phyloP scores from a whole-genome alignment of 352 stramenopile genomes.

The Blastocystis sp. region DNA sequence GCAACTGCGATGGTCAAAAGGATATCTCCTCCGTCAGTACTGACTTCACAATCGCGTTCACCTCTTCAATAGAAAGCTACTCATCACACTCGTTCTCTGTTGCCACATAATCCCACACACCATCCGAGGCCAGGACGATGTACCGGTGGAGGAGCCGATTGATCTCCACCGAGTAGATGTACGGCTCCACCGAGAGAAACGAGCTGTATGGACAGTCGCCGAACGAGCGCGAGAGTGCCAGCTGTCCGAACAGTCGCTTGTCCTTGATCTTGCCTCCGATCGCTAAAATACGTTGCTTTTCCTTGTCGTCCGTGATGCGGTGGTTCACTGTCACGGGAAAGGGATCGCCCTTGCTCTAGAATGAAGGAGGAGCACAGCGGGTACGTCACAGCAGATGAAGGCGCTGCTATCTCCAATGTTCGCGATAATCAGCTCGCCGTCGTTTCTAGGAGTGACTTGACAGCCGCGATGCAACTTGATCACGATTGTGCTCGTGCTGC shows the following conservation, averaged over 20 bases:
- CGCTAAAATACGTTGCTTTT: constrained; percentile 45
- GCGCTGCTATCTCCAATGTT: constrained; percentile 58
- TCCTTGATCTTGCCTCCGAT: constrained; percentile 53
- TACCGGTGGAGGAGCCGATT: constrained; percentile 15
- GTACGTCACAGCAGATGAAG: constrained; percentile 49
- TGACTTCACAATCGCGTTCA: constrained; percentile 26
- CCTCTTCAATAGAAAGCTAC: constrained; percentile 48
- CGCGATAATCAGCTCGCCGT: constrained; percentile 39
- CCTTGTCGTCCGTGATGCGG: constrained; percentile 29
- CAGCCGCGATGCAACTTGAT: neutral
- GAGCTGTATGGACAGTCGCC: constrained; percentile 51
- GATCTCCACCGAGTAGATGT: constrained; percentile 31
- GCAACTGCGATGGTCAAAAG: neutral
- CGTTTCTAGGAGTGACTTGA: constrained; percentile 6
- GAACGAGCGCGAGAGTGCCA: constrained; percentile 46
- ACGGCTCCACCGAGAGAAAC: constrained; percentile 49
- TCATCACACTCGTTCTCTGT: neutral
- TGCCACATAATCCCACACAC: constrained; percentile 45
- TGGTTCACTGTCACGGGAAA: constrained; percentile 40
- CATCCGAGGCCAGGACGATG: constrained; percentile 40
- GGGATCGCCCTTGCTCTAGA: constrained; percentile 26
- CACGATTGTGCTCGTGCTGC: constrained; percentile 56
- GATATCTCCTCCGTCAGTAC: constrained; percentile 20
- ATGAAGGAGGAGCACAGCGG: too few relatives aligned
- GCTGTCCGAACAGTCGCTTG: constrained; percentile 37